Percentiles rank a stretch among this genome's conserved stretches.
Evolutionary conservation across 139 green algal genomes (phyloP).

Genomic region (Micractinium conductrix): DNA sequence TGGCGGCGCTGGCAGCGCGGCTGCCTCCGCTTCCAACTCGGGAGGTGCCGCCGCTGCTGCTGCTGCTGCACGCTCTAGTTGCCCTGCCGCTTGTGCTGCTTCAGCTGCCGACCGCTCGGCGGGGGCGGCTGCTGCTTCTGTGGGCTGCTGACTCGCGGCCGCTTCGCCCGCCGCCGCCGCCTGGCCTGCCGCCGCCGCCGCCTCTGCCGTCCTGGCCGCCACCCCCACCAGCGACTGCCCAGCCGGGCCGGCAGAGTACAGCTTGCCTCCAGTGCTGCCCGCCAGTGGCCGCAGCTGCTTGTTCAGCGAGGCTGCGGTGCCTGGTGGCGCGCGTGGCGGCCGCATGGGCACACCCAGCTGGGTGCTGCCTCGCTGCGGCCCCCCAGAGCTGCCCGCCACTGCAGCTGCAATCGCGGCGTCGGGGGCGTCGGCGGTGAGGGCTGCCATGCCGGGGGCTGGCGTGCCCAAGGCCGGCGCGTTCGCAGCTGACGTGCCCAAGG

Average conservation of each 20-base stretch:
- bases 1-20: neutral
- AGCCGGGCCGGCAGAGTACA: neutral
- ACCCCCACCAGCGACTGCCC: no score
- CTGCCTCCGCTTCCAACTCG: neutral
- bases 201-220: neutral
- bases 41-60: conserved; percentile 1
- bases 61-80: neutral
- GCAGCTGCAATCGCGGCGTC: neutral
- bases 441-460: no score
- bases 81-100: neutral
- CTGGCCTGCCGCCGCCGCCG: neutral
- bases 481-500: no score
- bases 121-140: neutral
- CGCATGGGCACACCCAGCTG: neutral
- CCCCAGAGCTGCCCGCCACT: neutral
- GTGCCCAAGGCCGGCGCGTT: no score
- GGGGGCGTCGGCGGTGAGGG: neutral
- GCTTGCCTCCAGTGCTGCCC: neutral
- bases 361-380: neutral
- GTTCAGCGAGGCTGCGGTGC: conserved; percentile 1
- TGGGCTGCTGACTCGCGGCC: neutral
- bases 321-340: neutral
- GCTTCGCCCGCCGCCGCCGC: neutral
- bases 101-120: neutral
- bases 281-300: neutral